Percentiles rank a stretch among this genome's conserved stretches.
phyloP scores from a whole-genome alignment of 805 yeast species.

The Metschnikowia orientalis region DNA sequence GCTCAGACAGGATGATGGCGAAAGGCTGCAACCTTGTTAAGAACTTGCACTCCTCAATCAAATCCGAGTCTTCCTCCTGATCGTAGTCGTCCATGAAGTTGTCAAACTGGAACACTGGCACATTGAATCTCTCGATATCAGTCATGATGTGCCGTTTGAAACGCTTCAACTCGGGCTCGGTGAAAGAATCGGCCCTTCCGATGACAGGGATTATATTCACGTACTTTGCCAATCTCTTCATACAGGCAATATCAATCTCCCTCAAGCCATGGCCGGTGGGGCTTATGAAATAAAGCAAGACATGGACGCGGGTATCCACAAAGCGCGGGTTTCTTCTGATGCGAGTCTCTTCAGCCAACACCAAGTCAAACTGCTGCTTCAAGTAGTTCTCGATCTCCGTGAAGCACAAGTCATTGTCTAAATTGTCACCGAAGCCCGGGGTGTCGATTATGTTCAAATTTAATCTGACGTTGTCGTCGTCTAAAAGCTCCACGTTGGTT shows the following conservation, averaged over 20 bases:
- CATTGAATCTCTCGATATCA: slow-evolving; percentile 64
- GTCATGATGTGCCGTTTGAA: slow-evolving; percentile 58
- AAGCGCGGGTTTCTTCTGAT: slow-evolving; percentile 82
- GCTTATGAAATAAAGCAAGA: slow-evolving; percentile 71
- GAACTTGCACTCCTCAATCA: slow-evolving; percentile 62
- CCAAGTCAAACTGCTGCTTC: slow-evolving; percentile 73
- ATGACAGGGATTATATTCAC: slow-evolving; percentile 84
- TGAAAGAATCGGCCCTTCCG: slow-evolving; percentile 74
- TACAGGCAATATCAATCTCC: slow-evolving; percentile 69
- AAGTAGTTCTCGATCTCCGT: slow-evolving; percentile 61
- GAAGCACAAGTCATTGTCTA: slow-evolving; percentile 65
- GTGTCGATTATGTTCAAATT: slow-evolving; percentile 61
- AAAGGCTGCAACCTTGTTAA: slow-evolving; percentile 69
- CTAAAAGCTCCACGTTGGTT: slow-evolving; percentile 54
- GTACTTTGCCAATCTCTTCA: slow-evolving; percentile 62
- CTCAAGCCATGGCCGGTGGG: slow-evolving; percentile 78
- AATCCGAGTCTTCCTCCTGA: slow-evolving; percentile 72
- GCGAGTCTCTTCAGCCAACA: slow-evolving; percentile 81
- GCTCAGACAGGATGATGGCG: slow-evolving; percentile 65
- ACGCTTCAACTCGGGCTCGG: slow-evolving; percentile 54
- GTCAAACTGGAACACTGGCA: slow-evolving; percentile 76
- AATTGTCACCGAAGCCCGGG: slow-evolving; percentile 75
- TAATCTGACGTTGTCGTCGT: slow-evolving; percentile 54
- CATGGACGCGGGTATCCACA: slow-evolving; percentile 73
- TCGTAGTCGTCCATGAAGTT: slow-evolving; percentile 46